Evolutionary conservation across 345 rosid genomes (phyloP).

Genomic region (Dovyalis caffra): DNA sequence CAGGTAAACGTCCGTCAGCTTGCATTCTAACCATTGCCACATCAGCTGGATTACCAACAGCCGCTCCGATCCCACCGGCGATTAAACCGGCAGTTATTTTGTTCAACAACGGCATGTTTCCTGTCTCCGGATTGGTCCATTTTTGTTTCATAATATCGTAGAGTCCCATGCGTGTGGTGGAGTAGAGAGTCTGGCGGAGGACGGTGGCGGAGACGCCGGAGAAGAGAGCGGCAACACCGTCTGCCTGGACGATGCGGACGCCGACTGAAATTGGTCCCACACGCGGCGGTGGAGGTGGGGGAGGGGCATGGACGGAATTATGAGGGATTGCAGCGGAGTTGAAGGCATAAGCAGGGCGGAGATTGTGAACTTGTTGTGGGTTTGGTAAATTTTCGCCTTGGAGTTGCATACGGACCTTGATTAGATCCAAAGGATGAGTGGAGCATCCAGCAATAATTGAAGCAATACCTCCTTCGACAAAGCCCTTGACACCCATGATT

Average conservation of each 20-base stretch:
- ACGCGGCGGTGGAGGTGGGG: slow-evolving; percentile 32
- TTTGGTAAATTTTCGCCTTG: slow-evolving; percentile 56
- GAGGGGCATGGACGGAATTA: slow-evolving; percentile 17
- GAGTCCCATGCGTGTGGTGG: slow-evolving; percentile 91
- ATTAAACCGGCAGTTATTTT: slow-evolving; percentile 61
- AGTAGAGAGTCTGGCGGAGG: slow-evolving; percentile 75
- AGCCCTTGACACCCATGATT: slow-evolving; percentile 75
- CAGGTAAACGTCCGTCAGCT: slow-evolving; percentile 74
- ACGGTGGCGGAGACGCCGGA: slow-evolving; percentile 83
- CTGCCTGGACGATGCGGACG: slow-evolving; percentile 46
- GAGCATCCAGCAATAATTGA: slow-evolving; percentile 76
- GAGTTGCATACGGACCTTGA: slow-evolving; percentile 82
- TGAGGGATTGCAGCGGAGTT: slow-evolving; percentile 45
- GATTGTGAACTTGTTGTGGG: slow-evolving; percentile 22
- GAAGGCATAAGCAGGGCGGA: slow-evolving; percentile 58
- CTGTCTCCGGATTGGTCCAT: slow-evolving; percentile 59
- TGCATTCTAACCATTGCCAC: slow-evolving; percentile 91
- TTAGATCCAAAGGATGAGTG: slow-evolving; percentile 82
- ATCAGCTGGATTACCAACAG: slow-evolving; percentile 82
- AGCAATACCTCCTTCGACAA: slow-evolving; percentile 74
- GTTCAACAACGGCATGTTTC: slow-evolving; percentile 46
- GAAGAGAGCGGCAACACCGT: slow-evolving; percentile 62
- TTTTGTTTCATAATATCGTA: slow-evolving; percentile 64
- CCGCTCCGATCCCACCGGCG: slow-evolving; percentile 71
- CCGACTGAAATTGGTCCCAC: slow-evolving; percentile 62